Percentiles rank a stretch among this genome's conserved stretches.
These are phyloP conservation scores for Cytospora mali DNA, from an alignment of 2,329 filamentous ascomycete genomes.

Conservation along the genomic window DNA sequence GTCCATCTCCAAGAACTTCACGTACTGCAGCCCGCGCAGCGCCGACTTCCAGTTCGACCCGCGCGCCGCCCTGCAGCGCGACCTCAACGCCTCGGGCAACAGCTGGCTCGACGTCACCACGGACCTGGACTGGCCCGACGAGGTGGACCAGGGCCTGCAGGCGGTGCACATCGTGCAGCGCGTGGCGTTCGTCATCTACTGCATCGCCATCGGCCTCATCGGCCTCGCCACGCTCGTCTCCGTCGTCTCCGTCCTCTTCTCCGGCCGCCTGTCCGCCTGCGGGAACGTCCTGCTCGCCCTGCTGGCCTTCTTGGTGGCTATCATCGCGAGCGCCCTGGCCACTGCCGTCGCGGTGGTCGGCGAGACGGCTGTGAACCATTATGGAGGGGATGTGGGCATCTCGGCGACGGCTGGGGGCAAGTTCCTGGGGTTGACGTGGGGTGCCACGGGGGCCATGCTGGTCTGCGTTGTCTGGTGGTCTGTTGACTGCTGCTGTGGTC, in stretches of 20 bases:
- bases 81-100: conserved; percentile 17
- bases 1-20: conserved; percentile 10
- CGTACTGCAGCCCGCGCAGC: conserved; percentile 7
- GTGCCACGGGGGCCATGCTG: conserved; percentile 12
- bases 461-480: conserved; percentile 13
- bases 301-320: conserved; percentile 9
- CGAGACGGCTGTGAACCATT: neutral
- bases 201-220: conserved; percentile 5
- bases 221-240: conserved; percentile 1
- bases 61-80: conserved; percentile 12
- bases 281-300: neutral
- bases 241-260: neutral
- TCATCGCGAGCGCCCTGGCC: conserved; percentile 5
- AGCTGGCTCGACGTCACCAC: conserved; percentile 10
- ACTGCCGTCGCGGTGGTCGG: conserved; percentile 13
- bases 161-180: conserved; percentile 21
- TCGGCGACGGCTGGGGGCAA: neutral
- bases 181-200: conserved; percentile 16
- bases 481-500: conserved; percentile 11
- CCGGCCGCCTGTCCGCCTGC: conserved; percentile 15
- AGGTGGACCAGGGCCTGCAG: conserved; percentile 13
- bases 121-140: conserved; percentile 14
- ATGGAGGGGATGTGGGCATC: conserved; percentile 16
- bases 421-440: conserved; percentile 18
- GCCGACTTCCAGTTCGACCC: conserved; percentile 15